Evolutionary conservation across 345 rosid species (phyloP).

Genomic region (Acer saccharum): DNA sequence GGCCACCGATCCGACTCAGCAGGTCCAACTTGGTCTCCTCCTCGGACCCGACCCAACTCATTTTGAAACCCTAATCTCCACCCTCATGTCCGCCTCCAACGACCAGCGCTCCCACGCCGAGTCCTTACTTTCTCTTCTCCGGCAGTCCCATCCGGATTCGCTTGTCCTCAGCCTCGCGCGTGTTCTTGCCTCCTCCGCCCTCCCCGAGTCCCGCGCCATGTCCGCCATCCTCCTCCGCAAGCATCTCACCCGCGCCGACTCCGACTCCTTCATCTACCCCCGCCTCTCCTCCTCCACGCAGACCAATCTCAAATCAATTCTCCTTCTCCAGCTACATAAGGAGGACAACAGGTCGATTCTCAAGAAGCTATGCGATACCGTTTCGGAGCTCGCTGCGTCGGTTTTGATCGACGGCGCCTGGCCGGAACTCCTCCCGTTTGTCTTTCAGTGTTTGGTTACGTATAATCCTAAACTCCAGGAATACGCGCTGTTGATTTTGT

Average conservation of each 20-base stretch:
- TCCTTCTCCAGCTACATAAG: slow-evolving; percentile 47
- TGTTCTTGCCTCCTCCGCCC: slow-evolving; percentile 41
- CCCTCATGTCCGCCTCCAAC: slow-evolving; percentile 73
- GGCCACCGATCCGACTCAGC: slow-evolving; percentile 38
- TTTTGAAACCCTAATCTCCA: slow-evolving; percentile 63
- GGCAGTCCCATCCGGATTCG: slow-evolving; percentile 57
- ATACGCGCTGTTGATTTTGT: slow-evolving; percentile 57
- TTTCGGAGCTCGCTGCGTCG: slow-evolving; percentile 64
- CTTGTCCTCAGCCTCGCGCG: slow-evolving; percentile 56
- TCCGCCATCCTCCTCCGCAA: slow-evolving; percentile 69
- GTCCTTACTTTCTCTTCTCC: slow-evolving; percentile 57
- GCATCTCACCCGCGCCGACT: slow-evolving; percentile 56
- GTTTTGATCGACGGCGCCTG: slow-evolving; percentile 49
- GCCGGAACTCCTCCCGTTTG: slow-evolving; percentile 66
- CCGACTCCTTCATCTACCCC: slow-evolving; percentile 46
- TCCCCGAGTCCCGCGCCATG: slow-evolving; percentile 57
- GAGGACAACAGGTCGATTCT: slow-evolving; percentile 46
- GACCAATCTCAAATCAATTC: slow-evolving; percentile 45
- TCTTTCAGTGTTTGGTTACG: slow-evolving; percentile 59
- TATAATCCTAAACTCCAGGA: slow-evolving; percentile 48
- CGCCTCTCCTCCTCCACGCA: slow-evolving; percentile 45
- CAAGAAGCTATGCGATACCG: slow-evolving; percentile 61
- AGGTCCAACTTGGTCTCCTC: slow-evolving; percentile 32
- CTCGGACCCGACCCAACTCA: slow-evolving; percentile 54
- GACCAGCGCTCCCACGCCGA: slow-evolving; percentile 74